Evolutionary conservation across 441 rosid species (phyloP), one percentile per base, ranked within the genome.

Genomic region (Arabidopsis hybrid): DNA sequence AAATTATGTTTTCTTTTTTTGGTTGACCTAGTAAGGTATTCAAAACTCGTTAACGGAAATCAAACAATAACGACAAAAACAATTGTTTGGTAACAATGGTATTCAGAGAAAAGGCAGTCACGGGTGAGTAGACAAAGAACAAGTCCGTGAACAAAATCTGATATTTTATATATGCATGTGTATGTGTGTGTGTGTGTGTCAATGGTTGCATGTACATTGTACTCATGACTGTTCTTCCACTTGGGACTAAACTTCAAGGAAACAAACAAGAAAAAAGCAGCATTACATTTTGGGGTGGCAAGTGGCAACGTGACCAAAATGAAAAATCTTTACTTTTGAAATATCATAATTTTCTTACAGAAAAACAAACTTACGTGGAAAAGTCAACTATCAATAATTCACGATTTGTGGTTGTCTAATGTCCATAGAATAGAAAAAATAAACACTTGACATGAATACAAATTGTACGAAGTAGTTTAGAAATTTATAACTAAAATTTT

Each of bases 121-220:
- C 78, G 67, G 73, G 73, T 9, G 67, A 58, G 39, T 31, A 18
- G 55, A 50, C 47, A 40, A 65, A 16, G 38, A 40, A 46, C 61
- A 74, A 40, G 67, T 74, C 78, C 78, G 62, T 74, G 78, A 74
- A 40, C 78, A 67, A 13, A 31, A 32, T 14, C n/a, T 58, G 5
- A 50, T 17, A 29, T 26, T 32, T n/a, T 21, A 21, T 16, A 29
- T 13, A 73, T 58, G 21, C 59, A 36, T 73, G 4, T 7, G 4
- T 42, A 2, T 29, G 6, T 45, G 8, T 14, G n/a, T 71, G 21
- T 36, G 2, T 43, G 12, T 53, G 17, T 32, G 36, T 36, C 56
- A 47, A 17, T 12, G 34, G 18, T 52, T 40, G 36, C 76, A 46
- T 56, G 65, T 29, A 65, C 65, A 65, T 36, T 65, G 39, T 57